phyloP scores from a whole-genome alignment of 495 filamentous ascomycete genomes.

The Hypoxylon cercidicola region DNA sequence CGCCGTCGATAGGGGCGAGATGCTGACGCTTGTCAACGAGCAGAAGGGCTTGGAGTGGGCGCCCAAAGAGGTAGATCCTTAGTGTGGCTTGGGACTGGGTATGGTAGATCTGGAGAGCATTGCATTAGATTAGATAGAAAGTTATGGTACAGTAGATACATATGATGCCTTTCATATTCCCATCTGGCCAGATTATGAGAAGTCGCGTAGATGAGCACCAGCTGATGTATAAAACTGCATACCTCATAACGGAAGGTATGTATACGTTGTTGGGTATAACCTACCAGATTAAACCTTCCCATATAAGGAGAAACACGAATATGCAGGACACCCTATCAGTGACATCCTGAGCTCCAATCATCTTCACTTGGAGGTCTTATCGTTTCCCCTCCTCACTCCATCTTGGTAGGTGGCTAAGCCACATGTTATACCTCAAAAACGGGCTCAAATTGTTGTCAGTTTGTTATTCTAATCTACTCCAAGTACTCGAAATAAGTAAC shows the following conservation, averaged over 20 bases:
- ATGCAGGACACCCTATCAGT: neutral
- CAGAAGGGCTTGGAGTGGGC: constrained; percentile 57
- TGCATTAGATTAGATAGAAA: neutral
- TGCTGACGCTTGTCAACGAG: constrained; percentile 78
- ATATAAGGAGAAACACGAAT: no score
- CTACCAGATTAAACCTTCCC: no score
- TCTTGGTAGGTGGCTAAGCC: no score
- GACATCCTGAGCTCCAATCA: constrained; percentile 14
- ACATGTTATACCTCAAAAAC: no score
- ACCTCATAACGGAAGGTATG: no score
- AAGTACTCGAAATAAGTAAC: neutral
- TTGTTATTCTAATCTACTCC: neutral
- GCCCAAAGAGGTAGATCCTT: constrained; percentile 22
- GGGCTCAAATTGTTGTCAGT: neutral
- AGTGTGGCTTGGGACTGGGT: neutral
- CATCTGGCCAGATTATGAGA: no score
- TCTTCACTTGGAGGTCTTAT: constrained; percentile 17
- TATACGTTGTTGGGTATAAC: no score
- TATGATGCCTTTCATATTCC: no score
- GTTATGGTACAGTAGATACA: neutral
- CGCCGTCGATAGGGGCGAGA: constrained; percentile 70
- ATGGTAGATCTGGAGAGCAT: neutral
- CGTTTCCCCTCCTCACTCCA: constrained; percentile 28
- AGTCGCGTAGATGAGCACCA: no score
- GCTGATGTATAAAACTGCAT: no score